Evolutionary conservation across 2,329 filamentous ascomycete genomes (phyloP), one percentile per base, ranked within the genome.

Genomic region (Microdochium nivale): DNA sequence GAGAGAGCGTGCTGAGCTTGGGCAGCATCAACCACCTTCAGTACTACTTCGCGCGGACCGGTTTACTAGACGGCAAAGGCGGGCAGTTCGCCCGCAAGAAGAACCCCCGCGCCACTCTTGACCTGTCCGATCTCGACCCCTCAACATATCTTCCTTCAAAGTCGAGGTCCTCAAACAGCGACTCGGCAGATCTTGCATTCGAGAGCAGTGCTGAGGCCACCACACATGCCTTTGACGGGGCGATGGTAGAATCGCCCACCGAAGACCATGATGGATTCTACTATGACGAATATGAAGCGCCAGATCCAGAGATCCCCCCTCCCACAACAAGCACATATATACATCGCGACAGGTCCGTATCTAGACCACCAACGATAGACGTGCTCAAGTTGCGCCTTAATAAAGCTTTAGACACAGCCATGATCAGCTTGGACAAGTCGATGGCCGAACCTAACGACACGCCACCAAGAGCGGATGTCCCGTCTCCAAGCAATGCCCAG

Each of bases 11-110:
- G 58, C 86, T 97, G 81, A 96, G 90, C 64, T 72, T 99, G 55
- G 94, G 94, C 51, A 96, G 91, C 69, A 99, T 99, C 61, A 90
- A 91, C 52, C 94, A 99, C 72, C 75, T 99, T 63, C 94, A 99
- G 69, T 96, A 97, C 71, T 99, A 97, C 71, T 99, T 99, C 72
- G 92, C 94, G 33, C 80, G 94, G 54, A 99, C 94, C 1, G 94
- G 94, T 5, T 72, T 99, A 56, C 73, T 99, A 49, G 94, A 99
- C 64, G 90, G 92, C 52, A 96, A 96, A 66, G 92, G 91, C 33
- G 94, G 83, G 51, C 87, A 95, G 66, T 73, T 95, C 53, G 86
- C 88, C 23, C 87, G 87, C 61, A 87, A 86, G 65, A 84, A 80
- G 62, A 78, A 83, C 58, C 76, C 76, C 55, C 80, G 71, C 16